A percentile compares a stretch with the other conserved stretches of the same genome.
Evolutionary conservation across 192 early-diverging fungal species (phyloP).

Genomic region (Coemansia sp.): DNA sequence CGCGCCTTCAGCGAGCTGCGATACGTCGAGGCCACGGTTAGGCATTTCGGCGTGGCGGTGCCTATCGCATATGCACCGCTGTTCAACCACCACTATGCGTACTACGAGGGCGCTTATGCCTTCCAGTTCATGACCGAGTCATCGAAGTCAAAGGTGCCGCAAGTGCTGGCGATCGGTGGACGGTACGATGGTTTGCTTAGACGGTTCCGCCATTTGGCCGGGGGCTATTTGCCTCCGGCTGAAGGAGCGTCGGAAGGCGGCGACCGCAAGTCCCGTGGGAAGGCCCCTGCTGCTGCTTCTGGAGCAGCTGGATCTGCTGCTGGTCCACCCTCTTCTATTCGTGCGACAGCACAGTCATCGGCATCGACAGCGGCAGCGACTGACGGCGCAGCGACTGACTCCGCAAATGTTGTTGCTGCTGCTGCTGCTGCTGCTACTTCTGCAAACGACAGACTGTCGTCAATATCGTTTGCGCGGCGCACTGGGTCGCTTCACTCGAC

Average conservation of each 20-base stretch:
- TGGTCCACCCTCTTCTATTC: neutral
- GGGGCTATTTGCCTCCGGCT: conserved; percentile 7
- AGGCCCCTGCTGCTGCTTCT: neutral
- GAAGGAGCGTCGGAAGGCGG: neutral
- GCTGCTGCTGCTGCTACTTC: neutral
- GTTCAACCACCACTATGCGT: conserved; percentile 61
- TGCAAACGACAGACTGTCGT: conserved; percentile 6
- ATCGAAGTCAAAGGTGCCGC: conserved; percentile 19
- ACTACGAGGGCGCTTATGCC: conserved; percentile 61
- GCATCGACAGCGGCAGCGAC: neutral
- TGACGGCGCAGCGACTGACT: neutral
- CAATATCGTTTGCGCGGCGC: conserved; percentile 37
- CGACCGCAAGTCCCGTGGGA: conserved; percentile 21
- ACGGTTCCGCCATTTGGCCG: conserved; percentile 58
- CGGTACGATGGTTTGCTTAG: conserved; percentile 68
- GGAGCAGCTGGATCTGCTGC: too few relatives aligned
- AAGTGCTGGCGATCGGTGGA: conserved; percentile 71
- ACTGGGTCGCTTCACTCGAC: conserved; percentile 37
- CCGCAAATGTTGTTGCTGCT: neutral
- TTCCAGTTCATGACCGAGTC: conserved; percentile 64
- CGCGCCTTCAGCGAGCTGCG: conserved; percentile 51
- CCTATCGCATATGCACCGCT: conserved; percentile 60
- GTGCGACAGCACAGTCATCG: neutral
- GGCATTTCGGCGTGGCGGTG: conserved; percentile 48
- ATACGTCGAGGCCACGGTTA: conserved; percentile 40